Evolutionary conservation across 2,329 filamentous ascomycete genomes (phyloP).

Genomic region (Pezicula neosporulosa): DNA sequence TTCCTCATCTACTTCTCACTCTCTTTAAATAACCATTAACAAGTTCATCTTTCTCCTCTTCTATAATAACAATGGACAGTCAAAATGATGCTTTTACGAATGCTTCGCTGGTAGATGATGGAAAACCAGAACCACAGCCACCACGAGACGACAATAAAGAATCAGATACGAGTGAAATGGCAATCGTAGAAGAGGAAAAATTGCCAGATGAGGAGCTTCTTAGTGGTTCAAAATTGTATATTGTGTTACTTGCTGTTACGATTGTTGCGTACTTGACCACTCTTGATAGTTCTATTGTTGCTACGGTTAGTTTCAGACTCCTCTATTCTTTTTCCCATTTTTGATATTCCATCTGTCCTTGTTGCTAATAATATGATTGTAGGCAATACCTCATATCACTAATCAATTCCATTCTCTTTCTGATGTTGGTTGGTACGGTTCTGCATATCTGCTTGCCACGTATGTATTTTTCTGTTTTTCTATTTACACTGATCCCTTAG

Average conservation of each 20-base stretch:
- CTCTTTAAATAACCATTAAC: too few relatives aligned
- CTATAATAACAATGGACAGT: too few relatives aligned
- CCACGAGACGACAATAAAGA: too few relatives aligned
- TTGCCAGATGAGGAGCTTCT: not conserved
- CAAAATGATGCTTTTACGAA: too few relatives aligned
- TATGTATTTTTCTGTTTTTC: not conserved
- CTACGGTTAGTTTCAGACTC: slow-evolving; percentile 28
- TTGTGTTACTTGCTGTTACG: slow-evolving; percentile 5
- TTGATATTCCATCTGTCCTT: too few relatives aligned
- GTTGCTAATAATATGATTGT: not conserved
- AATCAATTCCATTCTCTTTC: slow-evolving; percentile 29
- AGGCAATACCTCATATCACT: slow-evolving; percentile 33
- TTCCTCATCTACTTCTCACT: too few relatives aligned
- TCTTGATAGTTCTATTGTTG: slow-evolving; percentile 14
- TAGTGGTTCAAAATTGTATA: slow-evolving; percentile 1
- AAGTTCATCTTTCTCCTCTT: too few relatives aligned
- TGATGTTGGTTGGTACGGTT: slow-evolving; percentile 32
- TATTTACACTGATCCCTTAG: not conserved
- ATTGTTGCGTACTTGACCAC: slow-evolving; percentile 12
- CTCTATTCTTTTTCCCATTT: too few relatives aligned
- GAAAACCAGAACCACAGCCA: too few relatives aligned
- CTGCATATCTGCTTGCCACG: slow-evolving; percentile 23
- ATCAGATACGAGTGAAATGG: too few relatives aligned
- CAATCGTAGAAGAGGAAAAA: too few relatives aligned
- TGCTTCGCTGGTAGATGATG: too few relatives aligned